phyloP scores from a whole-genome alignment of 2,329 filamentous ascomycete species.

The Epicoccum nigrum region DNA sequence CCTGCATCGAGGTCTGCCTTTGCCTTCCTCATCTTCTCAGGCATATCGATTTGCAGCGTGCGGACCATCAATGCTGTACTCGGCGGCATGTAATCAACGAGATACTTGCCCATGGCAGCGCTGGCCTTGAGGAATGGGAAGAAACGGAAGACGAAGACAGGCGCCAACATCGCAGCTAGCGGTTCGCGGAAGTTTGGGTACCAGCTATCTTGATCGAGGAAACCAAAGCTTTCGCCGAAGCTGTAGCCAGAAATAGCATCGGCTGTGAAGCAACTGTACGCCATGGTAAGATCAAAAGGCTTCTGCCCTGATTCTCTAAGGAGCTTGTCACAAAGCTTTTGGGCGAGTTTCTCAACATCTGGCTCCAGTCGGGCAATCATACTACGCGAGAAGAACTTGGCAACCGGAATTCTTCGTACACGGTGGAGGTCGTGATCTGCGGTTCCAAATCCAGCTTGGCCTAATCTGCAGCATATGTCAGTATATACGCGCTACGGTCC shows the following conservation, averaged over 20 bases:
- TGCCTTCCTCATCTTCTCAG: constrained; percentile 26
- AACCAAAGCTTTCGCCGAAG: constrained; percentile 32
- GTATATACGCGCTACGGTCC: neutral
- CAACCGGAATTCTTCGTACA: constrained; percentile 37
- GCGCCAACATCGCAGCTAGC: constrained; percentile 21
- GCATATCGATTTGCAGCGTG: constrained; percentile 37
- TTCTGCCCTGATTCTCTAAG: constrained; percentile 26
- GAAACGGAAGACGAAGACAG: constrained; percentile 35
- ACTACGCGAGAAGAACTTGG: constrained; percentile 46
- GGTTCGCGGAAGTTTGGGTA: constrained; percentile 36
- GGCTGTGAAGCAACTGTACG: constrained; percentile 35
- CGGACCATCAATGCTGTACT: constrained; percentile 28
- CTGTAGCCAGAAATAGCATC: constrained; percentile 34
- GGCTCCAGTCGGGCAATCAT: constrained; percentile 35
- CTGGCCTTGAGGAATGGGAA: constrained; percentile 32
- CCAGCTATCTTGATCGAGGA: constrained; percentile 34
- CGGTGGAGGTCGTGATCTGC: constrained; percentile 42
- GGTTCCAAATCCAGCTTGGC: constrained; percentile 31
- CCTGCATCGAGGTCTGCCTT: constrained; percentile 31
- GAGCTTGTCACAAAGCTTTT: constrained; percentile 35
- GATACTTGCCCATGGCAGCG: constrained; percentile 21
- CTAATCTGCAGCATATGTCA: constrained; percentile 18
- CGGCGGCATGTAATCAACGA: constrained; percentile 30
- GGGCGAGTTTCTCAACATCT: constrained; percentile 25
- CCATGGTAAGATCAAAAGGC: constrained; percentile 34